Evolutionary conservation across 192 early-diverging fungal genomes (phyloP).

Genomic region (Lobosporangium transversale): DNA sequence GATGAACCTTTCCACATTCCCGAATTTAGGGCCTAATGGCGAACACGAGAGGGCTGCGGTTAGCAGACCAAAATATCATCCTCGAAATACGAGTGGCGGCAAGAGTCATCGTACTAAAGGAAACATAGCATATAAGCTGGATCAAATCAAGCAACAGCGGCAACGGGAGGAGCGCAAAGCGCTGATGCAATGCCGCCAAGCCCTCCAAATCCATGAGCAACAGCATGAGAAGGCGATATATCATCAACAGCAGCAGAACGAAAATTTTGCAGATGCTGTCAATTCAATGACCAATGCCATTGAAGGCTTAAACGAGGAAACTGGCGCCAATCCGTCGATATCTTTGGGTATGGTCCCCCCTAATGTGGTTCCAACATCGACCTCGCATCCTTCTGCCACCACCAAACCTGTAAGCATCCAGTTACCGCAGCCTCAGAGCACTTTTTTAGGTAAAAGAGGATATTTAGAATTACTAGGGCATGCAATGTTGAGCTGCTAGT

Average conservation of each 20-base stretch:
- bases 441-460: too few species aligned
- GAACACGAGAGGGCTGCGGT: conserved; percentile 2
- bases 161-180: not conserved
- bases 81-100: conserved; percentile 9
- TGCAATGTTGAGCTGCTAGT: too few species aligned
- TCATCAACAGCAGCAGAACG: not conserved
- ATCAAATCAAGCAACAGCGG: conserved; percentile 1
- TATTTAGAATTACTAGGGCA: too few species aligned
- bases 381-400: too few species aligned
- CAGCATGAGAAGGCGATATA: not conserved
- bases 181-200: not conserved
- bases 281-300: too few species aligned
- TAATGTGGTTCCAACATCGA: too few species aligned
- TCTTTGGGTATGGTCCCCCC: too few species aligned
- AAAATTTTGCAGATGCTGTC: too few species aligned
- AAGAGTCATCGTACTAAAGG: conserved; percentile 7
- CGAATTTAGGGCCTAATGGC: not conserved
- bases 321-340: too few species aligned
- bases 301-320: too few species aligned
- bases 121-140: conserved; percentile 2
- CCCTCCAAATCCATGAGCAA: not conserved
- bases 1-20: conserved; percentile 18
- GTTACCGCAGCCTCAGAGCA: too few species aligned
- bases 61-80: conserved; percentile 23
- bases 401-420: too few species aligned